These are phyloP conservation scores for Coemansia sp. DNA, from an alignment of 192 early-diverging fungal species.

Conservation along the genomic window DNA sequence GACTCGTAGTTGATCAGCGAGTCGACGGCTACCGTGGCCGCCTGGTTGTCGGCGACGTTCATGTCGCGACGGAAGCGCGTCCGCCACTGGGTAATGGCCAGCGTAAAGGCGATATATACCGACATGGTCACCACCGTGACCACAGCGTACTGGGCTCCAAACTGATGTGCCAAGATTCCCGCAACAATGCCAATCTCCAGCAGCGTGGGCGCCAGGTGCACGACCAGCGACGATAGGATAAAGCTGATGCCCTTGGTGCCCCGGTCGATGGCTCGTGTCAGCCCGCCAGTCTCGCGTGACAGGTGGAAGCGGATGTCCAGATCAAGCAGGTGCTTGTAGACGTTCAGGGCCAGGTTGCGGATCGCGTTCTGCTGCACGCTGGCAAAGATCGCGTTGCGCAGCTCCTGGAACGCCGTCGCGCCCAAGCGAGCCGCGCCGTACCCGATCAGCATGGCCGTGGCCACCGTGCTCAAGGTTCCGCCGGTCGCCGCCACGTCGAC, in stretches of 20 bases:
- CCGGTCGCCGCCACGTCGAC: constrained; percentile 55
- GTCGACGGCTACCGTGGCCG: constrained; percentile 89
- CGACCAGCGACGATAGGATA: constrained; percentile 88
- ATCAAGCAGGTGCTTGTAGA: constrained; percentile 84
- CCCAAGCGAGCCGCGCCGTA: constrained; percentile 91
- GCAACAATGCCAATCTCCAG: constrained; percentile 96
- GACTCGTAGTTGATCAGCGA: constrained; percentile 97
- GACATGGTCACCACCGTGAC: constrained; percentile 62
- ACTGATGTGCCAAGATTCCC: constrained; percentile 67
- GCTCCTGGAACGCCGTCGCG: constrained; percentile 74
- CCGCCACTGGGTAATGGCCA: constrained; percentile 86
- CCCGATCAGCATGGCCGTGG: constrained; percentile 88
- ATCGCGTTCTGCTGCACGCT: constrained; percentile 92
- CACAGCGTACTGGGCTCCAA: constrained; percentile 56
- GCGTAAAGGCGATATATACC: constrained; percentile 79
- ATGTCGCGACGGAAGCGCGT: constrained; percentile 81
- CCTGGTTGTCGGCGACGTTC: constrained; percentile 94
- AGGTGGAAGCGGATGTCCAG: constrained; percentile 92
- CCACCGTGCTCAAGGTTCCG: constrained; percentile 65
- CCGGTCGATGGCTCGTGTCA: constrained; percentile 94
- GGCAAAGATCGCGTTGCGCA: constrained; percentile 91
- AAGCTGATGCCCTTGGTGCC: constrained; percentile 96
- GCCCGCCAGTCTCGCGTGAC: constrained; percentile 89
- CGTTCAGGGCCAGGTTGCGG: constrained; percentile 73
- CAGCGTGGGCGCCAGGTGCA: constrained; percentile 91